Base-by-base conservation (phyloP, 169 alveolate genomes). In the Plasmodium relictum region DNA sequence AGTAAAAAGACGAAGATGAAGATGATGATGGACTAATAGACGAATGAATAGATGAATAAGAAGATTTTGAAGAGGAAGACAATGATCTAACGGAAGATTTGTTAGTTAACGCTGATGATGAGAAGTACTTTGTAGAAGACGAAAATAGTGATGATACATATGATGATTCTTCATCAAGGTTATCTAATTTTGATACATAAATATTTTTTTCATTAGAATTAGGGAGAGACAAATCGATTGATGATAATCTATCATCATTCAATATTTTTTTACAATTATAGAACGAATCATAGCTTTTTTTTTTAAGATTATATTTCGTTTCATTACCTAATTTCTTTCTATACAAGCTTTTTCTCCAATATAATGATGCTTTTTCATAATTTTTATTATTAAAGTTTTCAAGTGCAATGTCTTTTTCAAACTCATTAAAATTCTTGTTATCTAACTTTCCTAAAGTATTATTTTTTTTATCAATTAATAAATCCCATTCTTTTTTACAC, bases 31-130 rank as follows among this genome's bases (percentile, higher is more conserved):
- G 16, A 10, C 1, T 6, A 2, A 1, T 58, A n/a, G 70, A 73
- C 9, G 71, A 73, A 31, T 58, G 9, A 52, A 18, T 42, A 45
- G 58, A 73, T 31, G 65, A 22, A 44, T 39, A 68, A 44, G 8
- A 42, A 41, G 88, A 42, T 24, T 45, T 20, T 0, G 58, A 14
- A 6, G 45, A 54, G 14, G 3, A 26, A 2, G 88, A 73, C 7
- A 73, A 8, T 6, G 72, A 73, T 2, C 24, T 22, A 14, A 31
- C 62, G n/a, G 88, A 73, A 0, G 88, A 39, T 39, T 18, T 58
- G 44, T 31, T 41, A 1, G 88, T 39, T 16, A 20, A 42, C 9
- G 31, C 24, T 14, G 71, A 24, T 45, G 70, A 14, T 1, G 65
- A 61, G 4, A 18, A n/a, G 0, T 7, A 39, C 22, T 18, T 71